Base-by-base conservation (phyloP, 2,329 filamentous ascomycete genomes). In the Pseudogymnoascus sp. region DNA sequence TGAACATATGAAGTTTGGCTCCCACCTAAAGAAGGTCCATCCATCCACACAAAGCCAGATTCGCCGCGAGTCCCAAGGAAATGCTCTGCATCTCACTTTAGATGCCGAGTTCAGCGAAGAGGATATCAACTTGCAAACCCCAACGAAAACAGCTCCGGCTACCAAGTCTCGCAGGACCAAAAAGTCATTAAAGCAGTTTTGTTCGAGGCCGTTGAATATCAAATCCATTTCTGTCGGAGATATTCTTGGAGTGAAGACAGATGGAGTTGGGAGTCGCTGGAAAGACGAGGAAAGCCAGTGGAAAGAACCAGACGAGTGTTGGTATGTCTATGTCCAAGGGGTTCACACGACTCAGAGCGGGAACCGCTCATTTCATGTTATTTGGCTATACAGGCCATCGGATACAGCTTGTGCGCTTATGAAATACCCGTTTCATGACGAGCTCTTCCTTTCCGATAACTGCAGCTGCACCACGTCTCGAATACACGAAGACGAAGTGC, bases 361-460 rank as follows among this genome's bases (percentile, higher is more conserved):
- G 0, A 65, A 64, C 13, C 73, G 71, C 0, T 74, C 75, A 1
- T 83, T 92, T 9, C 80, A 86, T 61, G 81, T 92, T 0, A 78
- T 88, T 1, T 94, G 89, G 89, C 76, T 94, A 0, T 93, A 92
- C 66, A 78, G 82, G 1, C 82, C 89, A 0, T 76, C 78, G 0
- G 86, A 94, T 60, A 94, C 90, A 0, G 81, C 86, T 0, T 89
- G 91, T 44, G 82, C 79, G 0, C 74, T 81, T 5, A 85, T 86
- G 73, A 79, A 79, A 8, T 95, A 93, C 66, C 86, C 87, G 0
- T 86, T 84, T 72, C 64, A 74, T 0, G 89, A 92, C 59, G 90
- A 95, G 71, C 72, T 94, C 0, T 94, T 94, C 64, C 73, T 93
- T 0, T 90, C 86, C 0, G 83, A 91, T 59, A 84, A 92, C 63